A percentile compares a stretch with the other conserved stretches of the same genome.
Evolutionary conservation across 129 eudicot genomes (phyloP).

Genomic region (Pseudognaphalium luteoalbum): DNA sequence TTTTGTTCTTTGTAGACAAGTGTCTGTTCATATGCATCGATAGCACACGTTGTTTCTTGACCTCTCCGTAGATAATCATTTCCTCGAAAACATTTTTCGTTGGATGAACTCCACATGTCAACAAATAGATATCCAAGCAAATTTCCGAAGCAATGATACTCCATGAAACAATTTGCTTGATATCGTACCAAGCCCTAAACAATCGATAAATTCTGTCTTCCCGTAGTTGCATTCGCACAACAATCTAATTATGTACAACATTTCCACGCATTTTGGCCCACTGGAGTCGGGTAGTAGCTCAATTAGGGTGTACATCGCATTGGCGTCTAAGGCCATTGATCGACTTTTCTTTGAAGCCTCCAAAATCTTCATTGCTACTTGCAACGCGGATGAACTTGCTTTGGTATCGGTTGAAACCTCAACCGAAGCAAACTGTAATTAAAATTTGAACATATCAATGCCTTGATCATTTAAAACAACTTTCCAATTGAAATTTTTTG

Average conservation of each 20-base stretch:
- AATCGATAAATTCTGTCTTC: constrained; percentile 54
- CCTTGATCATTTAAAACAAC: constrained; percentile 54
- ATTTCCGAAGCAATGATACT: constrained; percentile 42
- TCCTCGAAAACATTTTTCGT: constrained; percentile 58
- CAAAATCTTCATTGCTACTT: constrained; percentile 48
- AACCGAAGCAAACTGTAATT: constrained; percentile 65
- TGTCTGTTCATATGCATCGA: constrained; percentile 49
- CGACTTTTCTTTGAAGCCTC: constrained; percentile 57
- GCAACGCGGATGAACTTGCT: constrained; percentile 63
- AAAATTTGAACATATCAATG: constrained; percentile 59
- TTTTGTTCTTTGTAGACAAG: constrained; percentile 51
- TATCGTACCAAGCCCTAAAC: constrained; percentile 46
- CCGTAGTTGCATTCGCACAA: constrained; percentile 64
- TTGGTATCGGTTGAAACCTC: constrained; percentile 38
- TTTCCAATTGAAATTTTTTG: constrained; percentile 46
- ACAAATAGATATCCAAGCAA: constrained; percentile 51
- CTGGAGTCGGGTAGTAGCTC: constrained; percentile 63
- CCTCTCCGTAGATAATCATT: constrained; percentile 51
- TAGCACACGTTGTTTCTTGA: constrained; percentile 47
- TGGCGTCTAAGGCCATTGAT: constrained; percentile 64
- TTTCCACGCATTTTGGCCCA: constrained; percentile 49
- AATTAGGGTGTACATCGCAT: constrained; percentile 54
- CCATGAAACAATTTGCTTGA: constrained; percentile 51
- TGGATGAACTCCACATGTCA: constrained; percentile 48
- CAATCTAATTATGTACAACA: constrained; percentile 41